Evolutionary conservation across 2,329 filamentous ascomycete species (phyloP).

Genomic region (Aphanoascus verrucosus): DNA sequence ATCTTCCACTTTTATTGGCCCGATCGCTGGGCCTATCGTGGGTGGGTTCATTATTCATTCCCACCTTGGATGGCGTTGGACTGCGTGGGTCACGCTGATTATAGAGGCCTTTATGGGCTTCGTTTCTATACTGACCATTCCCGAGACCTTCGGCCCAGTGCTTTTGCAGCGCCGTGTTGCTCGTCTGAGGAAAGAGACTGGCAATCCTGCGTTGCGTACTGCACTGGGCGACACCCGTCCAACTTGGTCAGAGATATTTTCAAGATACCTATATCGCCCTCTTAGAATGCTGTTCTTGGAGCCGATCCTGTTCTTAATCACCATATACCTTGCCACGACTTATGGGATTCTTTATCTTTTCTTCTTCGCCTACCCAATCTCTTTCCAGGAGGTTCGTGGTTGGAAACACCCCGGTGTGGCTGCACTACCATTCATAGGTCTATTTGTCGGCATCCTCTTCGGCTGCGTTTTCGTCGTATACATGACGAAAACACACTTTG

Average conservation of each 20-base stretch:
- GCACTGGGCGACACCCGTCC: constrained; percentile 36
- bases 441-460: constrained; percentile 36
- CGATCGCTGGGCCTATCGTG: constrained; percentile 40
- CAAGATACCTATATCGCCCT: constrained; percentile 38
- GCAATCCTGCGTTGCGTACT: constrained; percentile 39
- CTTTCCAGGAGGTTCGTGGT: constrained; percentile 34
- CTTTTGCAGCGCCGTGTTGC: constrained; percentile 42
- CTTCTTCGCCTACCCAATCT: constrained; percentile 35
- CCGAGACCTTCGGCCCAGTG: constrained; percentile 42
- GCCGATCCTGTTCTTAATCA: constrained; percentile 40
- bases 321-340: constrained; percentile 34
- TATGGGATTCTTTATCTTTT: constrained; percentile 28
- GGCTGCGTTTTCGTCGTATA: constrained; percentile 31
- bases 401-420: constrained; percentile 33
- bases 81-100: constrained; percentile 46
- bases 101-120: constrained; percentile 34
- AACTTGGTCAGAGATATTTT: constrained; percentile 29
- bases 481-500: constrained; percentile 33
- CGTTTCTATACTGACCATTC: constrained; percentile 38
- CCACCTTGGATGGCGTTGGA: constrained; percentile 48
- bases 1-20: constrained; percentile 41
- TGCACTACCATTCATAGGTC: constrained; percentile 37
- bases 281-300: constrained; percentile 40
- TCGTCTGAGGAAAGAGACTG: constrained; percentile 39
- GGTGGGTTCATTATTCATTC: constrained; percentile 42